Conservation (phyloP, 164 flowering plant species). For the Buxus sempervirens region DNA sequence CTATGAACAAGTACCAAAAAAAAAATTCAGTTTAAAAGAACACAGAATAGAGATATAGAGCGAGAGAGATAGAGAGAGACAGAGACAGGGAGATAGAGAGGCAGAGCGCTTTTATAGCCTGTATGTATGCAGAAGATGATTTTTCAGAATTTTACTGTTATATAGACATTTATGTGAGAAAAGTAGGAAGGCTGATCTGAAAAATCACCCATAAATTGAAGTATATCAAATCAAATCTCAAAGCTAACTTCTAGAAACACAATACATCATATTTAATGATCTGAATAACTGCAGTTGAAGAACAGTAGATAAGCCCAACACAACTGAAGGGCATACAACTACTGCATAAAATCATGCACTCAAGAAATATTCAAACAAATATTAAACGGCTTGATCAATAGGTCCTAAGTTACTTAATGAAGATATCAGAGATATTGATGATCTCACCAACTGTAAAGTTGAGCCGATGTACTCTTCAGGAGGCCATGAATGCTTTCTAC, state of each 20-base stretch:
- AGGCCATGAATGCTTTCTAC: slow-evolving; percentile 83
- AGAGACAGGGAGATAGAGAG: too few species aligned
- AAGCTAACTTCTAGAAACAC: background rate
- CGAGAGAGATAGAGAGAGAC: too few species aligned
- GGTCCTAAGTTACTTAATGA: background rate
- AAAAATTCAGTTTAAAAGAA: slow-evolving; percentile 1
- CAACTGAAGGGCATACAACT: background rate
- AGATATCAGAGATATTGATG: background rate
- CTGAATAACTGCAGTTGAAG: background rate
- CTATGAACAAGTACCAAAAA: slow-evolving; percentile 30
- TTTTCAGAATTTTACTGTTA: too few species aligned
- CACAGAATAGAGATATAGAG: background rate
- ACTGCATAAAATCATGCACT: background rate
- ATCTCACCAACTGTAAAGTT: slow-evolving; percentile 67
- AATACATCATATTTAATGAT: background rate
- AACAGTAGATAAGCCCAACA: too few species aligned
- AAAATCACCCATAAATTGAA: too few species aligned
- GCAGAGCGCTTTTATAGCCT: too few species aligned
- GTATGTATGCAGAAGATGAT: too few species aligned
- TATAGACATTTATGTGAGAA: too few species aligned
- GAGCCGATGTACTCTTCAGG: slow-evolving; percentile 70
- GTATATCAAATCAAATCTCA: too few species aligned
- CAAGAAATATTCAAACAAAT: background rate
- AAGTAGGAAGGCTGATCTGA: too few species aligned
- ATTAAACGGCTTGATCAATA: background rate